Evolutionary conservation across 306 rosid species (phyloP), one percentile per base, ranked within the genome.

Genomic region (Malus orientalis): DNA sequence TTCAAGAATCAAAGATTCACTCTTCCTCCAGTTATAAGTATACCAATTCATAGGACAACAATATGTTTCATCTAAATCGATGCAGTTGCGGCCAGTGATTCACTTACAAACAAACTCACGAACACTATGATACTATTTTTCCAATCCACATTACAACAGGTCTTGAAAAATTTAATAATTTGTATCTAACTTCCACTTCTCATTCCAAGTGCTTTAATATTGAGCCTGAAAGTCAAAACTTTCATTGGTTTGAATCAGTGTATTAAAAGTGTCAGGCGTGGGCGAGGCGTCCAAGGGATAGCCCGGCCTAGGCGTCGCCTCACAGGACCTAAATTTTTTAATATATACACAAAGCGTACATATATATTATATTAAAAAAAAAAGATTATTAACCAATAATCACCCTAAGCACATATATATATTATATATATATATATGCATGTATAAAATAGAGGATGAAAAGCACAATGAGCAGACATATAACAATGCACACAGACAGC

Each of bases 141-240:
- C 11, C 30, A 23, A 60, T 60, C 6, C 8, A 60, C 33, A 47
- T 33, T 12, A 32, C 8, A n/a, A n/a, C 22, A 55, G n/a, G 76
- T n/a, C 33, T 55, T 72, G 66, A 13, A 36, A 29, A 14, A 7
- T 12, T 32, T 54, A 33, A 9, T 33, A 4, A 6, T 36, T 55
- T 55, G 20, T 36, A n/a, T 11, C 6, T 3, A 53, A 71, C n/a
- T 71, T 32, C 13, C 64, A 32, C 29, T n/a, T 70, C 29, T 27
- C 27, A 53, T 71, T 45, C 29, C 33, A 30, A 27, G 47, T 71
- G 33, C 8, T 60, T 23, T 23, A 27, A n/a, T 42, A 19, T 32
- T 42, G n/a, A 81, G 70, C 71, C 68, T 38, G 61, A 75, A 71
- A 57, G 45, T 62, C 33, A 57, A 55, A 73, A 60, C 54, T 22